Base-by-base conservation (phyloP, 164 flowering plant species). In the Piper betle region DNA sequence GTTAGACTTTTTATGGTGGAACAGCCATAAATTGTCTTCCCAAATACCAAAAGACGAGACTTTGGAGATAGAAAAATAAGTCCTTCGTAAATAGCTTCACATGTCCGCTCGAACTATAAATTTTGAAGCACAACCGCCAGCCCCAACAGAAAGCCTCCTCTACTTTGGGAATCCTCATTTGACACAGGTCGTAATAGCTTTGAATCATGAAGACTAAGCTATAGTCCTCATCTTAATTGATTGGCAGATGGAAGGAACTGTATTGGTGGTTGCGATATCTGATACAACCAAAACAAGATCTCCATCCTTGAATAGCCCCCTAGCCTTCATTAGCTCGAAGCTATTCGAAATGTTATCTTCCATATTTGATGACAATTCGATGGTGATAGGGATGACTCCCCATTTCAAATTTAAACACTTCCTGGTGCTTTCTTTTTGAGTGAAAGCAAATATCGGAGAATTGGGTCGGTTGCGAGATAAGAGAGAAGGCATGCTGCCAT, bases 371-470 rank as follows among this genome's bases (percentile, higher is more conserved):
- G 86, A 83, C 37, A 89, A 62, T 54, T 79, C 82, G 55, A 79
- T 71, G 15, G 76, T 75, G 17, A 86, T n/a, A 2, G 94, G 87
- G 19, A 73, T 71, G 5, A 89, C 83, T 20, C 97, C 97, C 97
- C 97, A 90, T 63, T 74, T 88, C 73, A 90, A 69, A 64, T 75
- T 87, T 69, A 90, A 68, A 55, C 80, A 73, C 80, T 76, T 84
- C 59, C 83, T 72, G 19, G 87, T 79, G 76, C 80, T 74, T 55
- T 58, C 66, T 41, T 74, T 72, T 64, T 77, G 64, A 4, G 96
- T 91, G 77, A 91, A 84, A 42, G 97, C 97, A 65, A 91, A 83
- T 54, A 91, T 79, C 4, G 93, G 91, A 61, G 90, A 74, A 56
- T 82, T 71, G 46, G 97, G 97, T 6, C 94, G 94, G 75, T 81